Evolutionary conservation across 306 rosid genomes (phyloP).

Genomic region (Aeschynomene evenia): DNA sequence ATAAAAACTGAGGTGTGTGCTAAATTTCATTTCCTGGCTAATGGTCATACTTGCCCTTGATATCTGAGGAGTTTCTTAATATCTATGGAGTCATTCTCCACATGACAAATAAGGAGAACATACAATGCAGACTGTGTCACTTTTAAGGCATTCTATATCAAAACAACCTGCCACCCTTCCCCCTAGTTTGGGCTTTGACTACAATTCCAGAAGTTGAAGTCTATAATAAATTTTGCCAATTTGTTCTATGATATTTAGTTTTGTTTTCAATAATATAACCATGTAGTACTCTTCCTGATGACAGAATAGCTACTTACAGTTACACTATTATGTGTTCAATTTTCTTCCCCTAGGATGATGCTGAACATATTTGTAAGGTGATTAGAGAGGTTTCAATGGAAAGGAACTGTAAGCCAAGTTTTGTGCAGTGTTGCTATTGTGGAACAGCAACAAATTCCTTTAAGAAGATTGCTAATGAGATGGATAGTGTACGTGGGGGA

Average conservation of each 20-base stretch:
- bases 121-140: background rate
- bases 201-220: constrained; percentile 1
- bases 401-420: constrained; percentile 35
- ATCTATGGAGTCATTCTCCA: background rate
- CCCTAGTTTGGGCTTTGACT: background rate
- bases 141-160: constrained; percentile 10
- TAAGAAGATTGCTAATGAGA: constrained; percentile 47
- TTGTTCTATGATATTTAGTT: constrained; percentile 11
- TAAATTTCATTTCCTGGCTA: constrained; percentile 18
- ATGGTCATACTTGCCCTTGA: constrained; percentile 6
- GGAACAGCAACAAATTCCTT: constrained; percentile 57
- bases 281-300: constrained; percentile 4
- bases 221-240: background rate
- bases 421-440: constrained; percentile 49
- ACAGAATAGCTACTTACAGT: background rate
- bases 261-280: constrained; percentile 1
- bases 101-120: constrained; percentile 13
- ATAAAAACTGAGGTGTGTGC: constrained; percentile 6
- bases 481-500: constrained; percentile 36
- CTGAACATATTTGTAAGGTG: constrained; percentile 65
- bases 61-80: constrained; percentile 16
- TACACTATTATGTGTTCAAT: constrained; percentile 2
- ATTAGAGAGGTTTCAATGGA: constrained; percentile 53
- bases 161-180: background rate
- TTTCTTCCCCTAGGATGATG: constrained; percentile 60